Percentiles rank a stretch among this genome's conserved stretches.
phyloP scores from a whole-genome alignment of 805 yeast species.

The Candida boleticola region DNA sequence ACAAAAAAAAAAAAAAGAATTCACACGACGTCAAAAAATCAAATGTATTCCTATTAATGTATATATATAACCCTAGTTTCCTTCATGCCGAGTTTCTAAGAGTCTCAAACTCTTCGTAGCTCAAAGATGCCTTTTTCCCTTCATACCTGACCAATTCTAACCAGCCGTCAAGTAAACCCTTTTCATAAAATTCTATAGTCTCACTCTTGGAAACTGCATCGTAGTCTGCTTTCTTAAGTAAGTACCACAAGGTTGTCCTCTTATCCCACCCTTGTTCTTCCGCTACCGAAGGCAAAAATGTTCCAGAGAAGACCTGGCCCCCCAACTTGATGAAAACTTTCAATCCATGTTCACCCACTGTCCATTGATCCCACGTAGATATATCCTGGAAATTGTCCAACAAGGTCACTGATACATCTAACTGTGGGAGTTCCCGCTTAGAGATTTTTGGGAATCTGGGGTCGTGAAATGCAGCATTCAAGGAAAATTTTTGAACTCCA shows the following conservation, averaged over 20 bases:
- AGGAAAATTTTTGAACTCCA: constrained; percentile 64
- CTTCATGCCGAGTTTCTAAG: background rate
- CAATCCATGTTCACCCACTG: constrained; percentile 79
- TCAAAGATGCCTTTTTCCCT: constrained; percentile 29
- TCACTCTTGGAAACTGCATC: constrained; percentile 11
- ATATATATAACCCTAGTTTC: background rate
- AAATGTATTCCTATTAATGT: background rate
- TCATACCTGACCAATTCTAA: constrained; percentile 32
- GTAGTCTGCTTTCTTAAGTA: constrained; percentile 72
- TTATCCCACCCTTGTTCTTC: constrained; percentile 82
- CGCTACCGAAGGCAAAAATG: constrained; percentile 90
- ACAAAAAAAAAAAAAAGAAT: too few relatives aligned
- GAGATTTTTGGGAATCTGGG: constrained; percentile 69
- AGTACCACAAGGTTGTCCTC: constrained; percentile 63
- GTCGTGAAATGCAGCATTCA: constrained; percentile 70
- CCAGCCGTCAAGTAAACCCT: constrained; percentile 33
- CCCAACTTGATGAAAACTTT: constrained; percentile 48
- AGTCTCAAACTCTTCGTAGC: constrained; percentile 21
- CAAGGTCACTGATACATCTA: constrained; percentile 61
- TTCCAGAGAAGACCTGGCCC: constrained; percentile 56
- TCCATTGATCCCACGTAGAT: constrained; percentile 66
- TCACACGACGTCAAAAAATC: too few relatives aligned
- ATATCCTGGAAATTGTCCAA: constrained; percentile 57
- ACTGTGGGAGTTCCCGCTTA: constrained; percentile 51
- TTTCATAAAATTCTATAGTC: constrained; percentile 22